Percentiles rank a stretch among this genome's conserved stretches.
Conservation (phyloP, 164 flowering plant genomes). For the Nymphaea colorata region DNA sequence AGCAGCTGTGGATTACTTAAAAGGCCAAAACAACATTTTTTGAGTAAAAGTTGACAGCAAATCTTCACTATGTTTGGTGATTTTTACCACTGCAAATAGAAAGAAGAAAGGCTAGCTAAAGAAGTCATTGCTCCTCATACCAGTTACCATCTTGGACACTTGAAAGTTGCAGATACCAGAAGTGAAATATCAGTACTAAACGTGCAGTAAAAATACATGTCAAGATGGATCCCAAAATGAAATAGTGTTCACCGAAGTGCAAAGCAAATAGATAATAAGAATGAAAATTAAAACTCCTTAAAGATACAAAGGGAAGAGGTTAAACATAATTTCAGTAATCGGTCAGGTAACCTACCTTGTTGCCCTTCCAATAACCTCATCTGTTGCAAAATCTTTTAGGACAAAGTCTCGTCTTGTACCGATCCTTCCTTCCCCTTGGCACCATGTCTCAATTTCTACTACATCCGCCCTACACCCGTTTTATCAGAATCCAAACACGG, state of each 20-base stretch:
- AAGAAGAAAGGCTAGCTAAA: no score
- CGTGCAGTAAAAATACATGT: not conserved
- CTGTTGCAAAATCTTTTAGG: constrained; percentile 71
- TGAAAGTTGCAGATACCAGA: no score
- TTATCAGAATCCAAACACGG: not conserved
- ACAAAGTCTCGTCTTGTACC: constrained; percentile 97
- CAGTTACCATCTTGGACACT: no score
- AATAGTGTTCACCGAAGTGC: not conserved
- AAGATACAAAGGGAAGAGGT: not conserved
- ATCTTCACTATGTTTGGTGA: no score
- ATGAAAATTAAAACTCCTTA: not conserved
- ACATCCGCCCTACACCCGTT: constrained; percentile 64
- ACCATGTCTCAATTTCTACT: constrained; percentile 97
- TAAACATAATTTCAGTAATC: not conserved
- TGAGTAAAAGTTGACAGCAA: no score
- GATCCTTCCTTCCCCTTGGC: constrained; percentile 86
- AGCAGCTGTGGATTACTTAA: no score
- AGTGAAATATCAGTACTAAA: no score
- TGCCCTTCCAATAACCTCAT: constrained; percentile 87
- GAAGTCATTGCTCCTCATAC: no score
- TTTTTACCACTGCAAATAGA: no score
- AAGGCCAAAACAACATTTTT: no score
- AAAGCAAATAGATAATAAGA: not conserved
- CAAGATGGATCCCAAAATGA: not conserved
- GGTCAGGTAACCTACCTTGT: constrained; percentile 62